phyloP scores from a whole-genome alignment of 1,139 yeast species.

The Debaryomyces singareniensis region DNA sequence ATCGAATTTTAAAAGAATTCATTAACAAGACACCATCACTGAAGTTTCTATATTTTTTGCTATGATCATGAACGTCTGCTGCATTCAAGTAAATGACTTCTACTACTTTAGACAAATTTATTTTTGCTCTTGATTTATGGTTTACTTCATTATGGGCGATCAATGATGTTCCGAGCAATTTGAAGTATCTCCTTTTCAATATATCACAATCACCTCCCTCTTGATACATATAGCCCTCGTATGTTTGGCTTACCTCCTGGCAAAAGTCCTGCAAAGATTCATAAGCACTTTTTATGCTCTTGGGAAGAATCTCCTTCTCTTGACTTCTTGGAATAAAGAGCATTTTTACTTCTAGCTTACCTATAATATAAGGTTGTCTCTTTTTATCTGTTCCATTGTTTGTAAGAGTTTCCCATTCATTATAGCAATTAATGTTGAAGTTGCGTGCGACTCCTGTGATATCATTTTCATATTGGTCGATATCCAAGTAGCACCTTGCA shows the following conservation, averaged over 20 bases:
- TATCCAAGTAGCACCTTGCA: conserved; percentile 65
- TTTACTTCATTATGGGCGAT: conserved; percentile 61
- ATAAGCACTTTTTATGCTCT: conserved; percentile 54
- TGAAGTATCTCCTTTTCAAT: conserved; percentile 60
- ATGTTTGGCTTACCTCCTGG: conserved; percentile 27
- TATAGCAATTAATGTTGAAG: conserved; percentile 58
- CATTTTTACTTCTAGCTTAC: conserved; percentile 65
- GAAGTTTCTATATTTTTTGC: conserved; percentile 42
- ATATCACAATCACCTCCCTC: conserved; percentile 72
- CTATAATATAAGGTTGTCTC: conserved; percentile 56
- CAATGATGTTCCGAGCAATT: conserved; percentile 52
- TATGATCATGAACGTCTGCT: conserved; percentile 26
- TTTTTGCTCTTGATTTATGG: conserved; percentile 58
- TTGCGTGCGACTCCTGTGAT: conserved; percentile 48
- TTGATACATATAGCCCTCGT: conserved; percentile 65
- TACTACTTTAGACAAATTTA: conserved; percentile 56
- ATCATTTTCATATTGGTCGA: conserved; percentile 51
- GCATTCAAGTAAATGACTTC: conserved; percentile 45
- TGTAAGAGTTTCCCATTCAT: conserved; percentile 68
- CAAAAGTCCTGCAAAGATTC: conserved; percentile 44
- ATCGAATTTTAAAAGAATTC: conserved; percentile 57
- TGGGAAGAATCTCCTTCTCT: conserved; percentile 54
- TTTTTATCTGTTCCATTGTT: conserved; percentile 19
- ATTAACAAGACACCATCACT: conserved; percentile 60
- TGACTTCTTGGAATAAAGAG: conserved; percentile 61